A percentile compares a stretch with the other conserved stretches of the same genome.
Conservation (phyloP, 2,329 filamentous ascomycete species). For the Pyricularia grisea region DNA sequence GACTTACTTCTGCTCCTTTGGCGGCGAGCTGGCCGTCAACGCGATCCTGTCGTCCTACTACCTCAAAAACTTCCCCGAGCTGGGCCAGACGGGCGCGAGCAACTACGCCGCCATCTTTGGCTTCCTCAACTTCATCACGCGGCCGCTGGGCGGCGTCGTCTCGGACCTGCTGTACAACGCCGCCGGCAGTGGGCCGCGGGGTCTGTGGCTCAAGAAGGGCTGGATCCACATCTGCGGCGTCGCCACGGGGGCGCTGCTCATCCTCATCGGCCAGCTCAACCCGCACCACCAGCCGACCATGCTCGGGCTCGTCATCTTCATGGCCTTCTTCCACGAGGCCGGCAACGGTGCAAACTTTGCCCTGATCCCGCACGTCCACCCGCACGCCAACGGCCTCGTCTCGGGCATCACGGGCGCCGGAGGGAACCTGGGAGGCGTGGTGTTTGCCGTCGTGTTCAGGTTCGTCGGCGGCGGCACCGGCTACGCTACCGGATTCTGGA, state of each 20-base stretch:
- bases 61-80: conserved; percentile 46
- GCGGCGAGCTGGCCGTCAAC: conserved; percentile 54
- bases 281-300: conserved; percentile 53
- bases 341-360: conserved; percentile 83
- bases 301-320: conserved; percentile 66
- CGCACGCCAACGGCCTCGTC: conserved; percentile 68
- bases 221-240: conserved; percentile 57
- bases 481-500: conserved; percentile 67
- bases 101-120: conserved; percentile 66
- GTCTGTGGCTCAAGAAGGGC: conserved; percentile 35
- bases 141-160: conserved; percentile 54
- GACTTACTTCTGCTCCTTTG: conserved; percentile 56
- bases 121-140: conserved; percentile 59
- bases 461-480: conserved; percentile 54
- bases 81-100: conserved; percentile 45
- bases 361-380: conserved; percentile 78
- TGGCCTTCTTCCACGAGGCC: conserved; percentile 76
- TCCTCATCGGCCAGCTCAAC: conserved; percentile 56
- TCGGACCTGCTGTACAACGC: conserved; percentile 39
- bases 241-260: conserved; percentile 46
- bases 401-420: conserved; percentile 70
- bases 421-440: conserved; percentile 76
- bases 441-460: conserved; percentile 77
- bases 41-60: conserved; percentile 49
- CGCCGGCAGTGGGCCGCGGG: conserved; percentile 16